A percentile compares a stretch with the other conserved stretches of the same genome.
Conservation (phyloP, 805 yeast species). For the Suhomyces xylopsoci region DNA sequence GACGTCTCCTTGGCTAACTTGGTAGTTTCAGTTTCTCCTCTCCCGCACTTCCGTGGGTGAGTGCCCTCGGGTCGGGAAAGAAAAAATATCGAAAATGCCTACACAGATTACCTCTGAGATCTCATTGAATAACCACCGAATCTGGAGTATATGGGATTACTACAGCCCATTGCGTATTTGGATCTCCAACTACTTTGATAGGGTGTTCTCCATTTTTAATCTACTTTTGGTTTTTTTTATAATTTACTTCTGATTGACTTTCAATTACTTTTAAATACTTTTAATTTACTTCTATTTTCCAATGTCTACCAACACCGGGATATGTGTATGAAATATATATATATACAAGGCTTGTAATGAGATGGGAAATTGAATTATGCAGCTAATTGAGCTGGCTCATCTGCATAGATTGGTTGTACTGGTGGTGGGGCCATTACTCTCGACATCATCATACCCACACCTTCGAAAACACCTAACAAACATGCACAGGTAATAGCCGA, state of each 20-base stretch:
- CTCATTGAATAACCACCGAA: not conserved
- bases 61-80: slow-evolving; percentile 1
- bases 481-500: slow-evolving; percentile 98
- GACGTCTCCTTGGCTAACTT: not conserved
- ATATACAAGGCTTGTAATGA: not conserved
- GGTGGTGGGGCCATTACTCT: slow-evolving; percentile 80
- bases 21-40: not conserved
- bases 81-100: not conserved
- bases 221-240: too few relatives aligned
- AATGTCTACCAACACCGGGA: not conserved
- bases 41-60: slow-evolving; percentile 1
- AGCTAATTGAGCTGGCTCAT: slow-evolving; percentile 35
- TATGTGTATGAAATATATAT: not conserved
- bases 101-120: not conserved
- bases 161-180: not conserved
- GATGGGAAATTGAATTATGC: slow-evolving; percentile 21
- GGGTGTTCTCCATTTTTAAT: too few relatives aligned
- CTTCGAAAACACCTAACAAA: slow-evolving; percentile 93
- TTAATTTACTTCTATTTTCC: not conserved
- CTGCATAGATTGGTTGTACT: slow-evolving; percentile 45
- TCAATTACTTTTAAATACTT: not conserved
- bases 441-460: slow-evolving; percentile 95
- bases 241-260: too few relatives aligned
- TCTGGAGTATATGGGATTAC: not conserved
- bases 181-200: too few relatives aligned